A percentile compares a stretch with the other conserved stretches of the same genome.
These are phyloP conservation scores for Dioscorea zingiberensis DNA, from an alignment of 106 monocot species.

Conservation along the genomic window DNA sequence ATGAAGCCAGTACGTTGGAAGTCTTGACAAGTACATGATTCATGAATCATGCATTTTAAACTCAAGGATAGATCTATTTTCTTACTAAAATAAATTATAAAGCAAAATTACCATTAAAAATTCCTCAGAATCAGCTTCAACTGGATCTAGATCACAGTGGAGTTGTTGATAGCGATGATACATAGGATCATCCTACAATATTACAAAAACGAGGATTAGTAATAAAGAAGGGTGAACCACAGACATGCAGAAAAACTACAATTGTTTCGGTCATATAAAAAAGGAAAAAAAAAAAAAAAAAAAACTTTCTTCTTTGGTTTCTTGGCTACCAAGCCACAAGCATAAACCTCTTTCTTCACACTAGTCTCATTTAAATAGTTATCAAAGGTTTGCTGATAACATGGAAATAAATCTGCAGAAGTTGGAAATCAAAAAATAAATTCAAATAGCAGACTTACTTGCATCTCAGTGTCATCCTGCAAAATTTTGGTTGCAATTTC, in stretches of 20 bases:
- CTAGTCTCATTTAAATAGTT: not conserved
- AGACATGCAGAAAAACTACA: too few relatives aligned
- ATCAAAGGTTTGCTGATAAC: not conserved
- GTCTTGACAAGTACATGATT: too few relatives aligned
- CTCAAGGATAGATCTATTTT: too few relatives aligned
- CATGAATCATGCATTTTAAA: too few relatives aligned
- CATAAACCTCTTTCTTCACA: too few relatives aligned
- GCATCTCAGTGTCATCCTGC: constrained; percentile 43
- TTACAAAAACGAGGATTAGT: not conserved
- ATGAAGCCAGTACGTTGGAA: not conserved
- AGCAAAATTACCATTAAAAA: constrained; percentile 63
- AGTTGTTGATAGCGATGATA: constrained; percentile 61
- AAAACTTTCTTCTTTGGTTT: too few relatives aligned
- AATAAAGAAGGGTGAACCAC: too few relatives aligned
- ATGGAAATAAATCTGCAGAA: not conserved
- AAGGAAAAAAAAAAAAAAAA: too few relatives aligned
- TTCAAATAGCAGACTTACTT: constrained; percentile 37
- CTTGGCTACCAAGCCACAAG: too few relatives aligned
- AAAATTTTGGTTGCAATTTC: constrained; percentile 90
- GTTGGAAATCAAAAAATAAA: not conserved
- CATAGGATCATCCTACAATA: constrained; percentile 71
- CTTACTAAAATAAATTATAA: not conserved
- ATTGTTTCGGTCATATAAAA: too few relatives aligned
- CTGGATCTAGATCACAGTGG: constrained; percentile 51
- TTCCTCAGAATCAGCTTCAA: constrained; percentile 64